These are phyloP conservation scores for Candida anutae DNA, from an alignment of 1,139 yeast genomes.

Conservation along the genomic window DNA sequence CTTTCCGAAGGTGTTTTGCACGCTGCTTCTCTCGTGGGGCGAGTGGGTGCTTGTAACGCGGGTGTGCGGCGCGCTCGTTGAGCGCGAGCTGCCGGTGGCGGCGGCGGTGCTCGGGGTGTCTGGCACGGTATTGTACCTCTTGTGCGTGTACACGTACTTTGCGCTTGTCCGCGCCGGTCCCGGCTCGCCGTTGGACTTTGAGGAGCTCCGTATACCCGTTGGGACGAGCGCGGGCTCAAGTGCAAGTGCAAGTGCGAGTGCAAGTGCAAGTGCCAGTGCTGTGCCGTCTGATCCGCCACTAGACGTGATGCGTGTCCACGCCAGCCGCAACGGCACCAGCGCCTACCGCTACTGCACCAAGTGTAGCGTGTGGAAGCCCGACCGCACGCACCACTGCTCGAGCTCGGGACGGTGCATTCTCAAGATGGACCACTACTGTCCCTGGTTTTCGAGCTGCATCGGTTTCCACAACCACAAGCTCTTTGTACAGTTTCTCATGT, in stretches of 20 bases:
- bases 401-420: conserved; percentile 63
- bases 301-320: not conserved
- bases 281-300: too few relatives aligned
- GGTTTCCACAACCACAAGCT: conserved; percentile 76
- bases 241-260: too few relatives aligned
- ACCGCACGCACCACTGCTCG: conserved; percentile 86
- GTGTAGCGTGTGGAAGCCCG: conserved; percentile 89
- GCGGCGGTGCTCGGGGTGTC: conserved; percentile 10
- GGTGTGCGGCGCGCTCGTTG: conserved; percentile 11
- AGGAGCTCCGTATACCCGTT: conserved; percentile 21
- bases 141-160: conserved; percentile 39
- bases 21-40: conserved; percentile 51
- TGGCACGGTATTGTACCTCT: conserved; percentile 14
- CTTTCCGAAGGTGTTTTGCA: conserved; percentile 56
- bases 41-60: conserved; percentile 29
- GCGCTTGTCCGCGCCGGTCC: conserved; percentile 52
- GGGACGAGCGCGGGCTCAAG: not conserved
- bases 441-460: conserved; percentile 90
- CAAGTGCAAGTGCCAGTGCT: too few relatives aligned
- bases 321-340: not conserved
- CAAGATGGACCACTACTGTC: conserved; percentile 89
- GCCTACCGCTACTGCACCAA: conserved; percentile 54
- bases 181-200: conserved; percentile 52
- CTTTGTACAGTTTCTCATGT: conserved; percentile 67
- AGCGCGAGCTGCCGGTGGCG: conserved; percentile 5